phyloP scores from a whole-genome alignment of 495 filamentous ascomycete genomes.

The Tuber aestivum region DNA sequence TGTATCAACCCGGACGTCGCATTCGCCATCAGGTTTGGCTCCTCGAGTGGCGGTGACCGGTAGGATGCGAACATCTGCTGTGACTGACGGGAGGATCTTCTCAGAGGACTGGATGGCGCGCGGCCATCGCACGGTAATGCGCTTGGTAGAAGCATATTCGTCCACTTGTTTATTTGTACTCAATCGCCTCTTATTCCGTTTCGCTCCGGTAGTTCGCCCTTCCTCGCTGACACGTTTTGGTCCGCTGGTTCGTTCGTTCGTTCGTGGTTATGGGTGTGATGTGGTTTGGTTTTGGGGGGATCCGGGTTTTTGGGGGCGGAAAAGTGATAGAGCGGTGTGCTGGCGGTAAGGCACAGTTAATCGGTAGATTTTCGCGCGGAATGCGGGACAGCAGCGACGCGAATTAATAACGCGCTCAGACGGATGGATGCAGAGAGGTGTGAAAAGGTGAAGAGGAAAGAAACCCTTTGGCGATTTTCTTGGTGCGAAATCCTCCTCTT shows the following conservation, averaged over 20 bases:
- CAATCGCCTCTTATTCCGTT: background rate
- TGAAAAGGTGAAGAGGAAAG: background rate
- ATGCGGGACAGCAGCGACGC: constrained; percentile 1
- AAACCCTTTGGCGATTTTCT: background rate
- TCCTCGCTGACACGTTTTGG: background rate
- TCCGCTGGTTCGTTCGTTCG: background rate
- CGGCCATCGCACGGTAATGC: constrained; percentile 41
- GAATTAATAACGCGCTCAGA: constrained; percentile 6
- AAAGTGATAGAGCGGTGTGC: constrained; percentile 4
- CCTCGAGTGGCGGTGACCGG: constrained; percentile 36
- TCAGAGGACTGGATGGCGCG: constrained; percentile 23
- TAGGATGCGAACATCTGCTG: constrained; percentile 31
- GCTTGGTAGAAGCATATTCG: constrained; percentile 41
- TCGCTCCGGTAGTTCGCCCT: background rate
- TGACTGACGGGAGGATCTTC: constrained; percentile 33
- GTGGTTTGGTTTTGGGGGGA: background rate
- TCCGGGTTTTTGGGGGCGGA: constrained; percentile 2
- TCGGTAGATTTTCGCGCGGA: constrained; percentile 3
- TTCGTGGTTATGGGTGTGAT: background rate
- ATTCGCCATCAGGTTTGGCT: constrained; percentile 29
- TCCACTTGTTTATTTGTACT: constrained; percentile 16
- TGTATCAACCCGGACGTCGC: constrained; percentile 36
- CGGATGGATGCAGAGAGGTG: background rate
- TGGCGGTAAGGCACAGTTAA: constrained; percentile 5
- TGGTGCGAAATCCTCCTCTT: background rate